A percentile compares a stretch with the other conserved stretches of the same genome.
Evolutionary conservation across 2,329 filamentous ascomycete species (phyloP).

Genomic region (Canariomyces notabilis): DNA sequence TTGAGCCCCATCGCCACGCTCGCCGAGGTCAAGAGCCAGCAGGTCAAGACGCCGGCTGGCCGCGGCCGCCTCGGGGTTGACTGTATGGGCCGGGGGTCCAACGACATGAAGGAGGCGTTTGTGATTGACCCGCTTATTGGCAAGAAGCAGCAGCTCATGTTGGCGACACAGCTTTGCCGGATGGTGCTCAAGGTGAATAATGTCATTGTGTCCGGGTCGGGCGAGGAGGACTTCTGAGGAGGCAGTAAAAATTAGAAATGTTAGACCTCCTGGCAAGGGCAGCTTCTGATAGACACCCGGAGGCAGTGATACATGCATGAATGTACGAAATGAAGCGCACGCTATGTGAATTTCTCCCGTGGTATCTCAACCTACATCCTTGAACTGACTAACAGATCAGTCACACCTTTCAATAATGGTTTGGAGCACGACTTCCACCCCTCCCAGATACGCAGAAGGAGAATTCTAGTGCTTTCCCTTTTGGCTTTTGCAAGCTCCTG

Average conservation of each 20-base stretch:
- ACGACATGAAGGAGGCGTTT: constrained; percentile 97
- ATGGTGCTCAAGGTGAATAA: constrained; percentile 99
- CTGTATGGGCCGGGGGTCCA: constrained; percentile 93
- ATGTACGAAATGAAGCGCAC: constrained; percentile 13
- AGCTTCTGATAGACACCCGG: not conserved
- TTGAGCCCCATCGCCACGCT: constrained; percentile 93
- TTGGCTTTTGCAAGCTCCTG: too few species aligned
- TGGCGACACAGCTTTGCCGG: constrained; percentile 93
- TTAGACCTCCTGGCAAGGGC: not conserved
- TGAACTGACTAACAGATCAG: too few species aligned
- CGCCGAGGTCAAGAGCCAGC: constrained; percentile 90
- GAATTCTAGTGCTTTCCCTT: too few species aligned
- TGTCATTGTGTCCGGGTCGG: constrained; percentile 83
- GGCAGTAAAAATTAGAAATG: not conserved
- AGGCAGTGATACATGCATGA: constrained; percentile 13
- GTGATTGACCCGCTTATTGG: constrained; percentile 98
- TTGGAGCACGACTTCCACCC: too few species aligned
- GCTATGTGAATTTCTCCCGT: too few species aligned
- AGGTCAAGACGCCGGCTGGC: constrained; percentile 65
- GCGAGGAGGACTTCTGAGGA: constrained; percentile 77
- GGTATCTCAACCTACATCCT: too few species aligned
- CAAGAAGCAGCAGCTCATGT: constrained; percentile 92
- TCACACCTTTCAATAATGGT: too few species aligned
- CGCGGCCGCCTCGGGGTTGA: constrained; percentile 79
- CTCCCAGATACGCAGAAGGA: too few species aligned